Percentiles rank a stretch among this genome's conserved stretches.
Conservation (phyloP, 257 asterid genomes). For the Linaria vulgaris region DNA sequence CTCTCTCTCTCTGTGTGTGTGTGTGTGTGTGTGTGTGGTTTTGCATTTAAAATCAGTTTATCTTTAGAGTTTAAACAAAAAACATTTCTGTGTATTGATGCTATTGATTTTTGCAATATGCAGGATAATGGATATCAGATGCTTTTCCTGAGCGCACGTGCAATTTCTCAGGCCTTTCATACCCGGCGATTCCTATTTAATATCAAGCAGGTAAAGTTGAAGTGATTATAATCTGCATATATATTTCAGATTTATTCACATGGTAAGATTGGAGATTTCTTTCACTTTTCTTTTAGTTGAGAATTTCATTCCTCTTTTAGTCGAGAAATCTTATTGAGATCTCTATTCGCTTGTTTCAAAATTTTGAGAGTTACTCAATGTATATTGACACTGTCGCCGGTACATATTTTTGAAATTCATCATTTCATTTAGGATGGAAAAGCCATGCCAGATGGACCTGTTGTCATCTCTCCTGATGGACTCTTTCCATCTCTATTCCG, state of each 20-base stretch:
- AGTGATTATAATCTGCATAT: not conserved
- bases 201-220: conserved; percentile 76
- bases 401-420: not conserved
- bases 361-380: not conserved
- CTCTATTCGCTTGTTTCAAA: not conserved
- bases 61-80: too few species aligned
- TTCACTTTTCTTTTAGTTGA: too few species aligned
- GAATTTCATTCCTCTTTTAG: not conserved
- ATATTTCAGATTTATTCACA: not conserved
- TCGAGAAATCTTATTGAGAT: not conserved
- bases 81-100: not conserved
- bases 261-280: not conserved
- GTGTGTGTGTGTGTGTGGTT: too few species aligned
- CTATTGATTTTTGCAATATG: conserved; percentile 31
- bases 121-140: conserved; percentile 97
- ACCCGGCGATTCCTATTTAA: conserved; percentile 81
- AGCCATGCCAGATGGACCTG: conserved; percentile 96
- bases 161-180: conserved; percentile 84
- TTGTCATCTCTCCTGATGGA: conserved; percentile 96
- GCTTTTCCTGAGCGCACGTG: conserved; percentile 93
- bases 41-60: conserved; percentile 1
- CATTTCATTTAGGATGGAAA: conserved; percentile 70
- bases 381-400: not conserved
- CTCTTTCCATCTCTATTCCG: conserved; percentile 95
- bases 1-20: not conserved